Conservation (phyloP, 257 asterid species). For the Solanum commersonii region DNA sequence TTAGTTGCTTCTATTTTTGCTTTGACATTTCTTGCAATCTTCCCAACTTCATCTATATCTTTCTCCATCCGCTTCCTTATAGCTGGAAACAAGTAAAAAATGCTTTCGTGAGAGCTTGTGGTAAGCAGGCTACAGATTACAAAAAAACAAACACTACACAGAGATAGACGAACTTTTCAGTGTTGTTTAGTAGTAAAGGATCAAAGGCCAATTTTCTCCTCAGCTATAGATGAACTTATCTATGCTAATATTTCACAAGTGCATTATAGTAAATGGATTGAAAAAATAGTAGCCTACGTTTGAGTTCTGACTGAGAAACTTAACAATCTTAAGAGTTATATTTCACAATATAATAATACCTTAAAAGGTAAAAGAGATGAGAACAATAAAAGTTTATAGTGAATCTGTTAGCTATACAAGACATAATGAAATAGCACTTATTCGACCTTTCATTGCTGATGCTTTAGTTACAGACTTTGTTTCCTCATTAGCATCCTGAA, state of each 20-base stretch:
- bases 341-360: not conserved
- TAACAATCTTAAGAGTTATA: not conserved
- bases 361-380: not conserved
- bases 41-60: constrained; percentile 78
- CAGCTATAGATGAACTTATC: not conserved
- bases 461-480: constrained; percentile 81
- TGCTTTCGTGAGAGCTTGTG: not conserved
- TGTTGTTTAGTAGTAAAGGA: not conserved
- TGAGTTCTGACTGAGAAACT: not conserved
- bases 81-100: constrained; percentile 26
- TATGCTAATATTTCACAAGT: not conserved
- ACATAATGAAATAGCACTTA: not conserved
- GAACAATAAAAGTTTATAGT: not conserved
- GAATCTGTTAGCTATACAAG: not conserved
- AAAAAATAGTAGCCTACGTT: not conserved
- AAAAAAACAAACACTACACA: not conserved
- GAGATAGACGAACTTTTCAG: not conserved
- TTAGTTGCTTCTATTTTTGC: constrained; percentile 52
- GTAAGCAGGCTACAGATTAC: not conserved
- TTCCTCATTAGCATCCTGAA: constrained; percentile 83
- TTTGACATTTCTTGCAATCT: constrained; percentile 67
- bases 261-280: not conserved
- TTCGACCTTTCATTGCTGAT: constrained; percentile 74
- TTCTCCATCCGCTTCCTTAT: constrained; percentile 90
- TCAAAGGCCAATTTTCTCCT: not conserved